Evolutionary conservation across 1,284 basidiomycete species (phyloP).

Genomic region (Phlebopus sp.): DNA sequence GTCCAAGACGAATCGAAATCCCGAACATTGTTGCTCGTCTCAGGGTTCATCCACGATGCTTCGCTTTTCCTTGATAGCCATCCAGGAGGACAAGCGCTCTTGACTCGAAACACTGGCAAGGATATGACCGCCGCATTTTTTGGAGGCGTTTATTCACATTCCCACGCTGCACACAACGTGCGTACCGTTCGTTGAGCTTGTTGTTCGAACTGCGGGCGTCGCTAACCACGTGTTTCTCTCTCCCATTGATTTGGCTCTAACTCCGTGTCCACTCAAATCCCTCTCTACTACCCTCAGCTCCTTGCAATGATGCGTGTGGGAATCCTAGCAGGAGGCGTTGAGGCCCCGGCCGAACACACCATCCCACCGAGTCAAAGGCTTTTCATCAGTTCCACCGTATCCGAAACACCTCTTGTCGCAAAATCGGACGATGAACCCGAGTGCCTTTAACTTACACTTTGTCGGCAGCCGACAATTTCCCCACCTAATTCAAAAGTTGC

Average conservation of each 20-base stretch:
- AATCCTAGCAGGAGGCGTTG: constrained; percentile 70
- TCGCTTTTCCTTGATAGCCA: constrained; percentile 76
- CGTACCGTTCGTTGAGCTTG: constrained; percentile 27
- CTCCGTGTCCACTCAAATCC: background rate
- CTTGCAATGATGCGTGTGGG: constrained; percentile 84
- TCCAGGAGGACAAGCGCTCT: constrained; percentile 71
- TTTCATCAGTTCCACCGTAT: constrained; percentile 22
- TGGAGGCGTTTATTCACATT: constrained; percentile 81
- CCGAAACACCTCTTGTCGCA: constrained; percentile 3
- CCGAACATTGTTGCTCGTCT: constrained; percentile 67
- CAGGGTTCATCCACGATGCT: constrained; percentile 87
- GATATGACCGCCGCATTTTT: constrained; percentile 85
- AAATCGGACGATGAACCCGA: background rate
- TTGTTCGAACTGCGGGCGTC: background rate
- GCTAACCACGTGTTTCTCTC: constrained; percentile 3
- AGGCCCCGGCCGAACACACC: constrained; percentile 39
- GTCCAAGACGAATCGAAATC: constrained; percentile 68
- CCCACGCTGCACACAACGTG: constrained; percentile 82
- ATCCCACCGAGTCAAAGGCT: constrained; percentile 39
- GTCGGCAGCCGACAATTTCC: no score
- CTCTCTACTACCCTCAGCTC: constrained; percentile 39
- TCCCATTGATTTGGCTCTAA: background rate
- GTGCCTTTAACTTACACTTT: background rate
- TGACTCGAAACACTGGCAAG: constrained; percentile 67
- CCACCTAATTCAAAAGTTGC: no score